Conservation (phyloP, 2,329 filamentous ascomycete species). For the Alternaria brassicae region DNA sequence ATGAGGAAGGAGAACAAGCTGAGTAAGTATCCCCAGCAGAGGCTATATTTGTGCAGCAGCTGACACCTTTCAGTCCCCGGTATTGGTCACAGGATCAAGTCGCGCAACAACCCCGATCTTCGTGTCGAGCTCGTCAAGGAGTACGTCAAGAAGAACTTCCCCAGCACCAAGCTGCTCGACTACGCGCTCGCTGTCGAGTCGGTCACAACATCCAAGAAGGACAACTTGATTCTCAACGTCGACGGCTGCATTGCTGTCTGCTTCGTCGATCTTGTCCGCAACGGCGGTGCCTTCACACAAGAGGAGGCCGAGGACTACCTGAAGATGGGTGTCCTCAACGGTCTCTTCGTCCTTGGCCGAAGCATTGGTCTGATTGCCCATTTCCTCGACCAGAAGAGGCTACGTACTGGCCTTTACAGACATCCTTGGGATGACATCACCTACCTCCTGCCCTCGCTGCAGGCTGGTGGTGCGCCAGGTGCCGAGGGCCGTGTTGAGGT, state of each 20-base stretch:
- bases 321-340: slow-evolving; percentile 98
- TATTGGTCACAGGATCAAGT: slow-evolving; percentile 99
- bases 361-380: slow-evolving; percentile 99
- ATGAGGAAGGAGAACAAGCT: slow-evolving; percentile 99
- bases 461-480: slow-evolving; percentile 48
- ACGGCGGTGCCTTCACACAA: slow-evolving; percentile 93
- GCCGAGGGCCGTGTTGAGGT: slow-evolving; percentile 53
- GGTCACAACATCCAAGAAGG: slow-evolving; percentile 99
- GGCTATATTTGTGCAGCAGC: slow-evolving; percentile 4
- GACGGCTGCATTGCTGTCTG: slow-evolving; percentile 98
- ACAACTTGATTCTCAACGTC: slow-evolving; percentile 99
- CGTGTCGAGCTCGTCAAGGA: slow-evolving; percentile 99
- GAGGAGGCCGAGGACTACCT: slow-evolving; percentile 99
- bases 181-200: slow-evolving; percentile 98
- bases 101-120: slow-evolving; percentile 98
- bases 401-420: slow-evolving; percentile 97
- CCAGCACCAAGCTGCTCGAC: slow-evolving; percentile 96
- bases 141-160: slow-evolving; percentile 97
- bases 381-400: slow-evolving; percentile 99
- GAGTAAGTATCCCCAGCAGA: slow-evolving; percentile 60
- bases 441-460: slow-evolving; percentile 51
- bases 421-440: slow-evolving; percentile 78
- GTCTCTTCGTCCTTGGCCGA: slow-evolving; percentile 96
- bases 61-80: slow-evolving; percentile 71
- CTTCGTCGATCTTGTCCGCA: slow-evolving; percentile 97